These are phyloP conservation scores for Isabelozyma rhagii DNA, from an alignment of 805 yeast species.

Conservation along the genomic window DNA sequence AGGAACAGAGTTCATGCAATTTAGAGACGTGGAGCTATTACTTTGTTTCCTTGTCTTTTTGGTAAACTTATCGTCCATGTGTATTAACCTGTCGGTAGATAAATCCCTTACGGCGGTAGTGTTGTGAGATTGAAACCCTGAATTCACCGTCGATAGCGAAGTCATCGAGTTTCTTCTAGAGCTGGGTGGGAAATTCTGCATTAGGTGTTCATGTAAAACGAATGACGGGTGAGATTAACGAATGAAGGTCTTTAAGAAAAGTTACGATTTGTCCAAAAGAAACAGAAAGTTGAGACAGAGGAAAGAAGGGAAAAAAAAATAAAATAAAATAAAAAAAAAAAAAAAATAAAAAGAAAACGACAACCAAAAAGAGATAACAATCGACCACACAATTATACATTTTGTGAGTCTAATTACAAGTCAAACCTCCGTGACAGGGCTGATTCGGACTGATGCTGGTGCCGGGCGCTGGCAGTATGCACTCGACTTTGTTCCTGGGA, in stretches of 20 bases:
- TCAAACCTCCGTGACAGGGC: neutral
- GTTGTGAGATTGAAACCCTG: conserved; percentile 2
- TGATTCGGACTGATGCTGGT: too few species aligned
- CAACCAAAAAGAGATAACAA: too few species aligned
- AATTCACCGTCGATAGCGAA: conserved; percentile 19
- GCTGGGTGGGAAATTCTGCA: neutral
- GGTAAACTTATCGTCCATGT: conserved; percentile 37
- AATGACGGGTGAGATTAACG: neutral
- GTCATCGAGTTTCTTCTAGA: conserved; percentile 32
- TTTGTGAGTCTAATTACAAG: neutral
- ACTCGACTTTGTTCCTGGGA: too few species aligned
- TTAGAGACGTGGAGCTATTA: conserved; percentile 5
- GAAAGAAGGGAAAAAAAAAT: too few species aligned
- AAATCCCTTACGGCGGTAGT: conserved; percentile 22
- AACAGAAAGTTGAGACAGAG: neutral
- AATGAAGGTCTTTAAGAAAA: neutral
- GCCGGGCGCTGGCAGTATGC: too few species aligned
- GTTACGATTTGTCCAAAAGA: too few species aligned
- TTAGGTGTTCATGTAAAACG: neutral
- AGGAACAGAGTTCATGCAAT: conserved; percentile 1
- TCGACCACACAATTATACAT: neutral
- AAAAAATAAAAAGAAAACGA: too few species aligned
- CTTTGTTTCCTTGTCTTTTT: conserved; percentile 29
- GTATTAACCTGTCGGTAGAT: conserved; percentile 38
- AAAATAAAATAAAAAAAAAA: too few species aligned